Conservation (phyloP, 495 filamentous ascomycete species). For the Penicillium waksmanii region DNA sequence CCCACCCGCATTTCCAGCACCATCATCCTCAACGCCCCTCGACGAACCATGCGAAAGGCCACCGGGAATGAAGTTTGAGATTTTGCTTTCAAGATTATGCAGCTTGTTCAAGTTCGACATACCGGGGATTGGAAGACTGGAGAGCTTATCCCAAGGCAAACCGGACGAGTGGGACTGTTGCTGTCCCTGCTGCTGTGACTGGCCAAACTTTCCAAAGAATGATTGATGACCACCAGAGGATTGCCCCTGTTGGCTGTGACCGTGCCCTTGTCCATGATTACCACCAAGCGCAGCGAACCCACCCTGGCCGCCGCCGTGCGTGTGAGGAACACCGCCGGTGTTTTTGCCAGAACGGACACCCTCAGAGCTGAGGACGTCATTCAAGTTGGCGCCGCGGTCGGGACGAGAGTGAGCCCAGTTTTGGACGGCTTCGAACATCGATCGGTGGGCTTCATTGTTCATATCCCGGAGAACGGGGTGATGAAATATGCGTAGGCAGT, state of each 20-base stretch:
- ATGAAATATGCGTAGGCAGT: slow-evolving; percentile 81
- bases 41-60: slow-evolving; percentile 41
- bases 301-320: slow-evolving; percentile 33
- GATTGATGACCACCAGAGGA: slow-evolving; percentile 21
- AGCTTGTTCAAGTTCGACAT: slow-evolving; percentile 45
- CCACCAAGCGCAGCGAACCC: slow-evolving; percentile 33
- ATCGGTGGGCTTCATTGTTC: slow-evolving; percentile 72
- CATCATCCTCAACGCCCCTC: slow-evolving; percentile 26
- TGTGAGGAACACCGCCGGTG: slow-evolving; percentile 54
- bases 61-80: slow-evolving; percentile 50
- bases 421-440: slow-evolving; percentile 84
- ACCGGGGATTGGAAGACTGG: slow-evolving; percentile 46
- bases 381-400: slow-evolving; percentile 64
- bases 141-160: slow-evolving; percentile 43
- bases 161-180: slow-evolving; percentile 30
- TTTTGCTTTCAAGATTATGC: slow-evolving; percentile 37
- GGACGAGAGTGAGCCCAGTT: slow-evolving; percentile 71
- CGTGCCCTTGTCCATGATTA: slow-evolving; percentile 21
- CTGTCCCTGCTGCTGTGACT: slow-evolving; percentile 25
- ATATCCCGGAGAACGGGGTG: slow-evolving; percentile 80
- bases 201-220: slow-evolving; percentile 16
- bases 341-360: slow-evolving; percentile 83
- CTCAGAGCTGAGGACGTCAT: slow-evolving; percentile 72
- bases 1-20: slow-evolving; percentile 6
- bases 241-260: slow-evolving; percentile 10